phyloP scores from a whole-genome alignment of 1,284 basidiomycete genomes.

The Malassezia restricta region DNA sequence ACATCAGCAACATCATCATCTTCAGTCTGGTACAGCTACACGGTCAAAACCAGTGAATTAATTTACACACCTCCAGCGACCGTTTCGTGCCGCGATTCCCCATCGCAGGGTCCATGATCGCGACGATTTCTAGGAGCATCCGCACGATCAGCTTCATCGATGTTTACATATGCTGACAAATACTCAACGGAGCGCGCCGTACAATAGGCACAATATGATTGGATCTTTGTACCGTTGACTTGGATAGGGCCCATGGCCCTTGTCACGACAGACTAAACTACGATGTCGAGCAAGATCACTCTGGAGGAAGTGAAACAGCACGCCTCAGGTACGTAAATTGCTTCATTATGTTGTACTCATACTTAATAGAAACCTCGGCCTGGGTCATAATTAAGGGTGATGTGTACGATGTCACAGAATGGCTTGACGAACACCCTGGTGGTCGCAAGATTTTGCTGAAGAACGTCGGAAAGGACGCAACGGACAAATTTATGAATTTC shows the following conservation, averaged over 20 bases:
- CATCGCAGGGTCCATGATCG: too few relatives aligned
- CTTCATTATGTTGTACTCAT: not conserved
- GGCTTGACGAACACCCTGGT: constrained; percentile 45
- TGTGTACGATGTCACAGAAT: constrained; percentile 45
- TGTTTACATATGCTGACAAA: too few relatives aligned
- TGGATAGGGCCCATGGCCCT: too few relatives aligned
- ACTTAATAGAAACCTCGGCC: constrained; percentile 32
- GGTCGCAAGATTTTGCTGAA: constrained; percentile 45
- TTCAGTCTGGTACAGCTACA: not conserved
- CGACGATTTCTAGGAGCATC: too few relatives aligned
- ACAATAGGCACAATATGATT: too few relatives aligned
- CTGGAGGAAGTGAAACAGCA: constrained; percentile 16
- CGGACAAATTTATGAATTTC: constrained; percentile 41
- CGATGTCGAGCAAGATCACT: constrained; percentile 11
- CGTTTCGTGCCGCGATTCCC: too few relatives aligned
- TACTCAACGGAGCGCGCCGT: too few relatives aligned
- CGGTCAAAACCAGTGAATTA: too few relatives aligned
- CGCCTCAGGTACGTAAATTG: constrained; percentile 8
- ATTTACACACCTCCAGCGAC: too few relatives aligned
- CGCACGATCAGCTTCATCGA: too few relatives aligned
- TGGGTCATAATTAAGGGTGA: constrained; percentile 42
- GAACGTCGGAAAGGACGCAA: constrained; percentile 43
- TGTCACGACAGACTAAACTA: not conserved
- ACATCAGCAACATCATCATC: constrained; percentile 1
- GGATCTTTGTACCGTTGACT: too few relatives aligned